A percentile compares a stretch with the other conserved stretches of the same genome.
Evolutionary conservation across 164 flowering plant species (phyloP).

Genomic region (Chimonanthus praecox): DNA sequence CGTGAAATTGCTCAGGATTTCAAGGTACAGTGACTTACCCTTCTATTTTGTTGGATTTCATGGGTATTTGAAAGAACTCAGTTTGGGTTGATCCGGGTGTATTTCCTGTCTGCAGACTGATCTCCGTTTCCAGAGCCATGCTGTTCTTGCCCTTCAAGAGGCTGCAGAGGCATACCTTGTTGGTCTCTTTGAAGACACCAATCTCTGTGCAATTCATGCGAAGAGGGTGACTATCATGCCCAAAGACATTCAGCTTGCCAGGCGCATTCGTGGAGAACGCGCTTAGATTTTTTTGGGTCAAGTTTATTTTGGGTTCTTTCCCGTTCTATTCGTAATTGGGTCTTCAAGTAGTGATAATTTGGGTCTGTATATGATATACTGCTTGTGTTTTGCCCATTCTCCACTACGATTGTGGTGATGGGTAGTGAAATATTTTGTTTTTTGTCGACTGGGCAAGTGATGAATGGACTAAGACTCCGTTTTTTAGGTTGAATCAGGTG

Average conservation of each 20-base stretch:
- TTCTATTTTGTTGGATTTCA: not conserved
- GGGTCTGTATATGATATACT: no score
- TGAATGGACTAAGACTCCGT: no score
- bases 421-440: no score
- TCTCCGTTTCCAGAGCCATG: conserved; percentile 25
- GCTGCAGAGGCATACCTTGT: conserved; percentile 13
- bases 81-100: not conserved
- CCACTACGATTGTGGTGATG: no score
- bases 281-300: conserved; percentile 3
- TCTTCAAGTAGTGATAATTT: no score
- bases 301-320: not conserved
- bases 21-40: not conserved
- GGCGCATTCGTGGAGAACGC: conserved; percentile 14
- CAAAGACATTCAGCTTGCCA: conserved; percentile 13
- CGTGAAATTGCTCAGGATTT: conserved; percentile 14
- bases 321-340: no score
- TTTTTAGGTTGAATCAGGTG: no score
- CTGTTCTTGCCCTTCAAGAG: conserved; percentile 18
- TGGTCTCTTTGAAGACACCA: conserved; percentile 15
- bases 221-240: conserved; percentile 19
- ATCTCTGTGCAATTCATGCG: conserved; percentile 14
- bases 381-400: no score
- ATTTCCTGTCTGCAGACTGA: conserved; percentile 7
- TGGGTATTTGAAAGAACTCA: not conserved
- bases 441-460: no score